phyloP scores from a whole-genome alignment of 1,139 yeast genomes.

The Saccharomycopsis hybrid region DNA sequence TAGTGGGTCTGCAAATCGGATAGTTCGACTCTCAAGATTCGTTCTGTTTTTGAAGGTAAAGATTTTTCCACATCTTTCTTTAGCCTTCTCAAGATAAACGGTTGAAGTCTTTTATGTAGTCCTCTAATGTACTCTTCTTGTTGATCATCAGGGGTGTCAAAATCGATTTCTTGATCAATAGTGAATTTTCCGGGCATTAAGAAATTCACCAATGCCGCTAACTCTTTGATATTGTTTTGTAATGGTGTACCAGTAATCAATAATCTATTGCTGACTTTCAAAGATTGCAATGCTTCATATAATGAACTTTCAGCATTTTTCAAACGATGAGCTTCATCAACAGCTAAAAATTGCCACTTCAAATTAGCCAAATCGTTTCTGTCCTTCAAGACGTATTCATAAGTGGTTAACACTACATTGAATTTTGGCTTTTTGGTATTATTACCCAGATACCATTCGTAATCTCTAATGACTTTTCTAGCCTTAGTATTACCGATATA shows the following conservation, averaged over 20 bases:
- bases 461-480: conserved; percentile 72
- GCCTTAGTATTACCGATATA: conserved; percentile 91
- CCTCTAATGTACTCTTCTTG: conserved; percentile 87
- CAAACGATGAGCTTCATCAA: conserved; percentile 96
- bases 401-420: conserved; percentile 84
- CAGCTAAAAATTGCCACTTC: conserved; percentile 95
- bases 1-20: conserved; percentile 94
- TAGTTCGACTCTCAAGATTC: conserved; percentile 89
- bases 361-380: conserved; percentile 70
- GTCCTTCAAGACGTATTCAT: conserved; percentile 92
- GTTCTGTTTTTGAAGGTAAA: conserved; percentile 88
- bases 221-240: conserved; percentile 90
- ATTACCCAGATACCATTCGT: conserved; percentile 68
- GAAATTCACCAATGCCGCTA: conserved; percentile 91
- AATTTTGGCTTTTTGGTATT: conserved; percentile 67
- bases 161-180: conserved; percentile 92
- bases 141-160: conserved; percentile 76
- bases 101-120: conserved; percentile 77
- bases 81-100: conserved; percentile 84
- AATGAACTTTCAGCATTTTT: conserved; percentile 92
- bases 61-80: conserved; percentile 97
- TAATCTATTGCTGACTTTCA: conserved; percentile 76
- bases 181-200: conserved; percentile 90
- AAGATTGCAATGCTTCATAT: conserved; percentile 78
- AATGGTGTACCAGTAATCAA: conserved; percentile 97